Evolutionary conservation across 139 green algal genomes (phyloP).

Genomic region (Chlorella vulgaris): DNA sequence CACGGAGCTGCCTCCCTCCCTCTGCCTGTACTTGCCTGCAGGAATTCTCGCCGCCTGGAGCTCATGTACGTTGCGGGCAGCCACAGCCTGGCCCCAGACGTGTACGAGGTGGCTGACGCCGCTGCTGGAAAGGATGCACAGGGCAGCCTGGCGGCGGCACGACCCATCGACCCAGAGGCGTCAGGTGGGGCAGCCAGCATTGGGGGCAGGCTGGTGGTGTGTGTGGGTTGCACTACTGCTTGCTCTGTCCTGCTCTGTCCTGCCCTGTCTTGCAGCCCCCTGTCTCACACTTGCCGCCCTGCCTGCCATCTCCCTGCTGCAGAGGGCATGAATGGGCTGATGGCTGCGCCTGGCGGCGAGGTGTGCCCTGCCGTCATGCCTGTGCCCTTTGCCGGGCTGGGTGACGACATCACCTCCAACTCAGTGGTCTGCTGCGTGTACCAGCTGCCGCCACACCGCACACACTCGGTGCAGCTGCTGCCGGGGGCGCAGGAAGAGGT

Average conservation of each 20-base stretch:
- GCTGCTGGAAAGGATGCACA: not conserved
- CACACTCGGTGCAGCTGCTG: slow-evolving; percentile 50
- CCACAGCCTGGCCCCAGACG: slow-evolving; percentile 78
- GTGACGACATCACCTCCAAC: slow-evolving; percentile 80
- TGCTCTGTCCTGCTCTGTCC: no score
- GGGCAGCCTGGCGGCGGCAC: slow-evolving; percentile 1
- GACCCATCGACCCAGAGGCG: slow-evolving; percentile 40
- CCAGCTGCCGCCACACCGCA: slow-evolving; percentile 62
- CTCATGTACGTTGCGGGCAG: slow-evolving; percentile 76
- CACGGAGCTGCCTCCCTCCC: no score
- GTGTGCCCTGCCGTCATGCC: slow-evolving; percentile 74
- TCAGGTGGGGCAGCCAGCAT: not conserved
- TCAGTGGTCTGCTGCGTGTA: slow-evolving; percentile 71
- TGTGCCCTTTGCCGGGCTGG: slow-evolving; percentile 68
- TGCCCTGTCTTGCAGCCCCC: not conserved
- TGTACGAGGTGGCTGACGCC: slow-evolving; percentile 70
- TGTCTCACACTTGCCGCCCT: not conserved
- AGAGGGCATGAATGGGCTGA: slow-evolving; percentile 75
- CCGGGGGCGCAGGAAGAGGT: slow-evolving; percentile 45
- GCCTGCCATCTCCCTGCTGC: not conserved
- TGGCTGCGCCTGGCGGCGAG: slow-evolving; percentile 74
- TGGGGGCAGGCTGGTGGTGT: not conserved
- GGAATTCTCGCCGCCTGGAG: slow-evolving; percentile 73
- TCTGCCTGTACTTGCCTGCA: slow-evolving; percentile 28
- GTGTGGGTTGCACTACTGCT: no score